Conservation (phyloP, 2,329 filamentous ascomycete genomes). For the Xylaria arbuscula region DNA sequence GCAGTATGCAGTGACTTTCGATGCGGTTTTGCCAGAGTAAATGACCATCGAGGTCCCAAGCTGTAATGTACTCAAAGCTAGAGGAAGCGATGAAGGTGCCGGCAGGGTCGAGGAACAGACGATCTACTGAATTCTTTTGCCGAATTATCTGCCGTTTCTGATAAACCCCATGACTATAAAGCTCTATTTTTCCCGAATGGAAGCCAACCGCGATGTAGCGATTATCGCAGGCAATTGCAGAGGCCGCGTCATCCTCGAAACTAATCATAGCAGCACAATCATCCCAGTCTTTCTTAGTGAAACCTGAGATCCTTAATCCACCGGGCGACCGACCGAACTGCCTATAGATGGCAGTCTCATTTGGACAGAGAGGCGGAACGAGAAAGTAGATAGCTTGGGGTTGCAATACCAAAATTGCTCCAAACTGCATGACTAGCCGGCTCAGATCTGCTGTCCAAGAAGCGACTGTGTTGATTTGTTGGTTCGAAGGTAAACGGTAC, state of each 20-base stretch:
- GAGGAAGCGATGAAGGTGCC: neutral
- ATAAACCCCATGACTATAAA: neutral
- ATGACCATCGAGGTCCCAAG: neutral
- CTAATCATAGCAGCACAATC: neutral
- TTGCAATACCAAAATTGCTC: conserved; percentile 41
- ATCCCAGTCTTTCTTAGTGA: conserved; percentile 1
- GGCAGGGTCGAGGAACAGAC: neutral
- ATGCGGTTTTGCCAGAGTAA: neutral
- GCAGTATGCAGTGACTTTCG: neutral
- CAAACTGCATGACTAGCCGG: conserved; percentile 50
- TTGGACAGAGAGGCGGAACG: conserved; percentile 53
- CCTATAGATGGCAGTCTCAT: conserved; percentile 15
- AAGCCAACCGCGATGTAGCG: conserved; percentile 4
- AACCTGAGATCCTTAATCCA: neutral
- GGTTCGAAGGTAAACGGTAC: conserved; percentile 39
- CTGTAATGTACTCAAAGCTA: neutral
- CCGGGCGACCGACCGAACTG: neutral
- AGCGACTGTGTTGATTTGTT: conserved; percentile 42
- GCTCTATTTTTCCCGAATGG: neutral
- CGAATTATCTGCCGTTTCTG: neutral
- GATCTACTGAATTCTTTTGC: neutral
- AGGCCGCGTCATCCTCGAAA: neutral
- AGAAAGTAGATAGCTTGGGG: conserved; percentile 52
- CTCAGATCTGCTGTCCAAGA: conserved; percentile 51
- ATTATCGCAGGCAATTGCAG: neutral